phyloP scores from a whole-genome alignment of 257 asterid genomes.

The Penstemon newberryi region DNA sequence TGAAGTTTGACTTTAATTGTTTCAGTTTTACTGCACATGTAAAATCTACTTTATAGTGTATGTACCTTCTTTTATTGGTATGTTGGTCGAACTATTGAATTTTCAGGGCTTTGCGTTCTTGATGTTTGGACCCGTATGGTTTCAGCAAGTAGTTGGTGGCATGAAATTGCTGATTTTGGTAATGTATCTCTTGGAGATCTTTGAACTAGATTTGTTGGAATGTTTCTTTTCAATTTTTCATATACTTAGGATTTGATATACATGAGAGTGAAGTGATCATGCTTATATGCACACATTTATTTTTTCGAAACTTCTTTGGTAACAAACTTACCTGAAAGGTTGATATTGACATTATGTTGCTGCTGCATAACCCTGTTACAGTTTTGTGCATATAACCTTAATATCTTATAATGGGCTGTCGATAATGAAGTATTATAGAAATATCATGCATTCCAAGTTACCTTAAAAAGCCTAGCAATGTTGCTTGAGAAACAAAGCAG shows the following conservation, averaged over 20 bases:
- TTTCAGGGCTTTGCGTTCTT: not conserved
- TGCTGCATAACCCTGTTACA: too few species aligned
- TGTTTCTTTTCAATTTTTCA: not conserved
- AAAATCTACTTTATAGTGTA: not conserved
- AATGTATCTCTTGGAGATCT: conserved; percentile 5
- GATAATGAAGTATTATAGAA: too few species aligned
- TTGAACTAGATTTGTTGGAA: not conserved
- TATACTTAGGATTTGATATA: too few species aligned
- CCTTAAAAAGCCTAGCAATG: too few species aligned
- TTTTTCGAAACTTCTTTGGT: not conserved
- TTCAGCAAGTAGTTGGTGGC: conserved; percentile 12
- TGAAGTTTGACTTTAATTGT: conserved; percentile 3
- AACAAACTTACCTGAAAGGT: not conserved
- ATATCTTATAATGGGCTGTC: too few species aligned
- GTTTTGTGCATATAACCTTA: too few species aligned
- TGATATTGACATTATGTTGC: too few species aligned
- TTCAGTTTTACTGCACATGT: conserved; percentile 11
- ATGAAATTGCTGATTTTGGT: not conserved
- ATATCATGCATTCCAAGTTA: too few species aligned
- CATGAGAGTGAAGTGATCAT: too few species aligned
- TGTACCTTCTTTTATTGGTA: conserved; percentile 2
- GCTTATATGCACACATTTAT: too few species aligned
- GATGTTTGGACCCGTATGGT: not conserved
- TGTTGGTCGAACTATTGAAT: not conserved
- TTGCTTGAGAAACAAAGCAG: too few species aligned